Base-by-base conservation (phyloP, 805 yeast species). In the Wickerhamomyces rabaulensis region DNA sequence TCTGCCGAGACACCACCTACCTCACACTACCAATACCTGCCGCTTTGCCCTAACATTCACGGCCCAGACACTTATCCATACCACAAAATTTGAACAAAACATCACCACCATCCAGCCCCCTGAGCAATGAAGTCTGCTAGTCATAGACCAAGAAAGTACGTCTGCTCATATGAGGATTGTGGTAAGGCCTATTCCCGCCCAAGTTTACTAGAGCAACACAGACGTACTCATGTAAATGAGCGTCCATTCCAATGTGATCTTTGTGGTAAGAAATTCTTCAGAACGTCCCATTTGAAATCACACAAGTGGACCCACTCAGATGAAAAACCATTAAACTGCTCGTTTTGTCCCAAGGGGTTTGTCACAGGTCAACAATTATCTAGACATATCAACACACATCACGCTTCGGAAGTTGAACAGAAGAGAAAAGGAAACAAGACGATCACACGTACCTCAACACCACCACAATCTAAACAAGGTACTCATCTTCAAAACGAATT, bases 231-330 rank as follows among this genome's bases (percentile, higher is more conserved):
- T 63, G 76, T 85, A 8, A 79, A 79, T 52, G 88, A 82, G 49
- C 71, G 94, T 45, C 95, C 95, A 0, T 89, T 76, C 58, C 63
- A 63, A 39, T 86, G 96, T 62, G 63, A 68, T 4, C 66, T 67
- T 8, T 87, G 95, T 63, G 73, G 68, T 3, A 81, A 82, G 50
- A 59, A 77, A 21, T 87, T 87, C 62, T 73, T 79, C 36, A 71
- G 95, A 51, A 83, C 82, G 45, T 87, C 89, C 50, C 95, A 89
- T 66, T 69, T 90, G 41, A 74, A 82, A 40, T 86, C 92, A 13
- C 97, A 89, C 61, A 58, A 73, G 48, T 70, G 87, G 56, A 85
- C 91, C 17, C 96, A 88, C 58, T 57, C 69, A 7, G 67, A 67
- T 16, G 70, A 66, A 8, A 82, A 80, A 53, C 87, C 87, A 0